Evolutionary conservation across 208 protist genomes (phyloP).

Genomic region (Jaenimonas drosophilae): DNA sequence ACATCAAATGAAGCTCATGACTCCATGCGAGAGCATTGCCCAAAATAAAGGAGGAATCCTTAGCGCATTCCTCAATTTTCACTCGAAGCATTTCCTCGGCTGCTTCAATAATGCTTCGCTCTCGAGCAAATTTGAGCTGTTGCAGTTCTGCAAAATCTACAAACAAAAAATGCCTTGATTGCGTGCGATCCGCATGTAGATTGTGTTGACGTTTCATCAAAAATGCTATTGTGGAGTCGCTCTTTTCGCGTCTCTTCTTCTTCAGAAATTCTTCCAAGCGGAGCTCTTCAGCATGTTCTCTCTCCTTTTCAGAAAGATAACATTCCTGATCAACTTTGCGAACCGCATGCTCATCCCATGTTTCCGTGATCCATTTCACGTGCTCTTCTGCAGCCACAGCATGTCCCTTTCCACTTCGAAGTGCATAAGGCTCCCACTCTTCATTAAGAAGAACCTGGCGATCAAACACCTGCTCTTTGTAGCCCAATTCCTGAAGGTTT

Average conservation of each 20-base stretch:
- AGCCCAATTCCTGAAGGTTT: conserved; percentile 21
- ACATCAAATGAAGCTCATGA: neutral
- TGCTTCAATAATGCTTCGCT: conserved; percentile 15
- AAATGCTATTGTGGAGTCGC: conserved; percentile 15
- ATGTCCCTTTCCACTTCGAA: conserved; percentile 11
- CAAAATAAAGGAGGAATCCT: conserved; percentile 6
- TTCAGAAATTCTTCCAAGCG: conserved; percentile 1
- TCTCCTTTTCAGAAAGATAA: conserved; percentile 17
- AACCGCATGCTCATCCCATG: conserved; percentile 57
- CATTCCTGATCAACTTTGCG: conserved; percentile 20
- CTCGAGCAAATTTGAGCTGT: conserved; percentile 22
- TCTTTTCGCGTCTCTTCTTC: conserved; percentile 5
- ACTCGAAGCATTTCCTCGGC: conserved; percentile 26
- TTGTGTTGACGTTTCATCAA: conserved; percentile 28
- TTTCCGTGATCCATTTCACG: conserved; percentile 62
- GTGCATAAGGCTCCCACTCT: conserved; percentile 34
- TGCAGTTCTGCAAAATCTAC: conserved; percentile 60
- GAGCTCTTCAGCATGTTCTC: conserved; percentile 8
- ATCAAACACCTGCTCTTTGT: conserved; percentile 48
- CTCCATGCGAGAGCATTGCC: conserved; percentile 8
- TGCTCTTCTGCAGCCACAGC: conserved; percentile 17
- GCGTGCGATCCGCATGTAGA: conserved; percentile 6
- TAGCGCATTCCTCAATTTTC: conserved; percentile 16
- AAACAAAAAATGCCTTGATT: conserved; percentile 31
- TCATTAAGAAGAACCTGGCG: conserved; percentile 51